These are phyloP conservation scores for Ochetophila trinervis DNA, from an alignment of 306 rosid genomes.

Conservation along the genomic window DNA sequence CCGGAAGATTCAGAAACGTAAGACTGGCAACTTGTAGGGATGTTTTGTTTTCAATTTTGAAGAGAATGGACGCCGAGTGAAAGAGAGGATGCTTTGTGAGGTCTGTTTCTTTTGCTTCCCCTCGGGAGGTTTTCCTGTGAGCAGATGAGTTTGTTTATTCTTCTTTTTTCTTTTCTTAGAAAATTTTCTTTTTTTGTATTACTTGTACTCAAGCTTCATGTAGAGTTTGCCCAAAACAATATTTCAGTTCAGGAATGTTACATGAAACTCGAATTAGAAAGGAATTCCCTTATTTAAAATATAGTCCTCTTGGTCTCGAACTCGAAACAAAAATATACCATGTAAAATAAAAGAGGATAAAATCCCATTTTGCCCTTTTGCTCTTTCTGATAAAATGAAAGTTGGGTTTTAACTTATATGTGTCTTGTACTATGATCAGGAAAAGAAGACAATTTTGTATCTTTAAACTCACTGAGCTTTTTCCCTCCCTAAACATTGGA, in stretches of 20 bases:
- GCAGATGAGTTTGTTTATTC: constrained; percentile 49
- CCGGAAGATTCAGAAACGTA: constrained; percentile 36
- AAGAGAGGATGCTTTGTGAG: constrained; percentile 7
- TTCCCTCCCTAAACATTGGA: too few relatives aligned
- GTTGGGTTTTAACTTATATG: too few relatives aligned
- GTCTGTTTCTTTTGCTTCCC: constrained; percentile 2
- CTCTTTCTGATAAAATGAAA: too few relatives aligned
- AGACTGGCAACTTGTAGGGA: constrained; percentile 5
- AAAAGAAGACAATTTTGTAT: too few relatives aligned
- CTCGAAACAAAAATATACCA: too few relatives aligned
- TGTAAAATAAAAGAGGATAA: too few relatives aligned
- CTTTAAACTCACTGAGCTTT: too few relatives aligned
- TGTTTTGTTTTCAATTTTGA: constrained; percentile 10
- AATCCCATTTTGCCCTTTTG: too few relatives aligned
- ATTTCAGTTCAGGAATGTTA: constrained; percentile 15
- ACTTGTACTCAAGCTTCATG: constrained; percentile 21
- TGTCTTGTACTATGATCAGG: too few relatives aligned
- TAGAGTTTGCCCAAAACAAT: constrained; percentile 18
- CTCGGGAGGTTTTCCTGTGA: background rate
- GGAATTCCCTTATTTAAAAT: background rate
- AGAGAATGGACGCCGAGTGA: constrained; percentile 3
- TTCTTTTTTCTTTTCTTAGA: constrained; percentile 35
- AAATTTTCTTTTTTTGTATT: constrained; percentile 15
- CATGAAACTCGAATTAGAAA: constrained; percentile 4
- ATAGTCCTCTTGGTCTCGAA: too few relatives aligned